phyloP scores from a whole-genome alignment of 73 alveolate species.

The Paramecium sonneborni region DNA sequence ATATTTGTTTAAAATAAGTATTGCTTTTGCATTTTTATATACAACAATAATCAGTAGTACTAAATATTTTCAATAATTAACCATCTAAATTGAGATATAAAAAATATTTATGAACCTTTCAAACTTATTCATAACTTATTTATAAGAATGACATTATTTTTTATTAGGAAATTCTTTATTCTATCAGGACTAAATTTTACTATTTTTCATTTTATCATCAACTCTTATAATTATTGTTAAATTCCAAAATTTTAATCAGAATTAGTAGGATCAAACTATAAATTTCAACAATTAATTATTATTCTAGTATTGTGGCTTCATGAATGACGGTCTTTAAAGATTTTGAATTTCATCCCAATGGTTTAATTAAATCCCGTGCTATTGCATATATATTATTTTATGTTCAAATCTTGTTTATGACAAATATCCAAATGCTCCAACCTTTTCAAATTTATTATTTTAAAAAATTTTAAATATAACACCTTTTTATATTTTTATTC shows the following conservation, averaged over 20 bases:
- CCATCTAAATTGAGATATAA: slow-evolving; percentile 73
- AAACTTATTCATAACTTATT: slow-evolving; percentile 99
- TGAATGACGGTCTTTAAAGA: slow-evolving; percentile 93
- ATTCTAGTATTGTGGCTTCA: slow-evolving; percentile 84
- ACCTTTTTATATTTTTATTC: neutral
- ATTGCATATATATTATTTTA: slow-evolving; percentile 85
- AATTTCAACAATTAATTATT: slow-evolving; percentile 89
- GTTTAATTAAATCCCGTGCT: slow-evolving; percentile 82
- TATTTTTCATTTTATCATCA: slow-evolving; percentile 97
- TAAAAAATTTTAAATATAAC: neutral
- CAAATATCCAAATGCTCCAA: slow-evolving; percentile 67
- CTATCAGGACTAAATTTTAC: slow-evolving; percentile 99
- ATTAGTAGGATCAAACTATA: slow-evolving; percentile 97
- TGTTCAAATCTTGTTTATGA: slow-evolving; percentile 93
- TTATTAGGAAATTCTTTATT: slow-evolving; percentile 89
- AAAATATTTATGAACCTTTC: slow-evolving; percentile 93
- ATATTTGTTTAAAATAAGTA: slow-evolving; percentile 87
- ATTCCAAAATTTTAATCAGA: slow-evolving; percentile 92
- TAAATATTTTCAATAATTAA: slow-evolving; percentile 90
- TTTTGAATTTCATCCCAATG: slow-evolving; percentile 84
- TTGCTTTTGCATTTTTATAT: slow-evolving; percentile 99
- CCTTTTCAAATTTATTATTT: neutral
- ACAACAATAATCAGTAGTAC: slow-evolving; percentile 97
- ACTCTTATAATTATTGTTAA: slow-evolving; percentile 95
- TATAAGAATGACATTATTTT: slow-evolving; percentile 84